Percentiles rank a stretch among this genome's conserved stretches.
Conservation (phyloP, 352 stramenopile species). For the Phytophthora podocarpi region DNA sequence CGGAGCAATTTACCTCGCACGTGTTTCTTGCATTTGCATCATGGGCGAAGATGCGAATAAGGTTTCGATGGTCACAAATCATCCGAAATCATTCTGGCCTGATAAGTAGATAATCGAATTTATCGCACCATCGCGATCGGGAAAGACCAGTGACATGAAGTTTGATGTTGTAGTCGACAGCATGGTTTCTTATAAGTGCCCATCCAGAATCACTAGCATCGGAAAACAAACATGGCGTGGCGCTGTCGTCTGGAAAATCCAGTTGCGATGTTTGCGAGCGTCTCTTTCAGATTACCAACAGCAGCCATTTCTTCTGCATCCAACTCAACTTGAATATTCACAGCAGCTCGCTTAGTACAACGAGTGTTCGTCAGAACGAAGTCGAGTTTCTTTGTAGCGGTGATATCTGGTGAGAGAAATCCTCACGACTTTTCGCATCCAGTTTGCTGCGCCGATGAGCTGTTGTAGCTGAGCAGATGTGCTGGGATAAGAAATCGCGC, state of each 20-base stretch:
- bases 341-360: neutral
- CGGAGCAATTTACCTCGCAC: conserved; percentile 6
- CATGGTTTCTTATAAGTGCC: neutral
- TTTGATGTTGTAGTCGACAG: neutral
- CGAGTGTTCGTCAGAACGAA: neutral
- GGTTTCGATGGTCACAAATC: conserved; percentile 7
- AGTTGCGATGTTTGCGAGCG: neutral
- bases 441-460: conserved; percentile 1
- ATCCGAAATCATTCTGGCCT: neutral
- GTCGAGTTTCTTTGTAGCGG: neutral
- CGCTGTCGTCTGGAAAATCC: neutral
- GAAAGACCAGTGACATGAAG: neutral
- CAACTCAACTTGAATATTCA: neutral
- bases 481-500: neutral
- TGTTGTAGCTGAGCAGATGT: conserved; percentile 2
- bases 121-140: conserved; percentile 2
- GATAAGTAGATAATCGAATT: conserved; percentile 8
- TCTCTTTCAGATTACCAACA: conserved; percentile 4
- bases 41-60: conserved; percentile 10
- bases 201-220: conserved; percentile 6
- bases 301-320: neutral
- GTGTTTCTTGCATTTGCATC: conserved; percentile 4
- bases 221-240: conserved; percentile 1
- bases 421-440: neutral
- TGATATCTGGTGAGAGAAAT: neutral